phyloP scores from a whole-genome alignment of 2,329 filamentous ascomycete genomes.

The Phoma sp. region DNA sequence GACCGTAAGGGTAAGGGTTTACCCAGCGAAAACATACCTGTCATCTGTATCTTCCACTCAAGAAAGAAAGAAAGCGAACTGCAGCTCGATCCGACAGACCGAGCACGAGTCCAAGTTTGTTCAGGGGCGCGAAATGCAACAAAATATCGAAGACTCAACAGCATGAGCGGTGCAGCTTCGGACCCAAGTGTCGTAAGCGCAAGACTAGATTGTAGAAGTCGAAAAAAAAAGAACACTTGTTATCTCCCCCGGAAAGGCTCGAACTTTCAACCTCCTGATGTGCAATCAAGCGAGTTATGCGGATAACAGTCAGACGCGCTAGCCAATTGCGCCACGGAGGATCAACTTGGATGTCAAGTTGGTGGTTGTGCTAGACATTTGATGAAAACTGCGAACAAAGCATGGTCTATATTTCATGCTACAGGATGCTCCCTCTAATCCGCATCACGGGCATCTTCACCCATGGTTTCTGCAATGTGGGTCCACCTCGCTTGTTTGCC shows the following conservation, averaged over 20 bases:
- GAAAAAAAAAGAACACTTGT: constrained; percentile 14
- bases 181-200: neutral
- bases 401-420: neutral
- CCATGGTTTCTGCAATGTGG: too few relatives aligned
- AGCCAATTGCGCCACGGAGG: constrained; percentile 59
- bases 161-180: too few relatives aligned
- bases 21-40: too few relatives aligned
- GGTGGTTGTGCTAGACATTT: neutral
- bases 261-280: constrained; percentile 44
- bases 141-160: too few relatives aligned
- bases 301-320: constrained; percentile 66
- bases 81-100: too few relatives aligned
- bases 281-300: constrained; percentile 17
- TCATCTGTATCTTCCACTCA: too few relatives aligned
- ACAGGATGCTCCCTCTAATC: neutral
- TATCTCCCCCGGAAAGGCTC: constrained; percentile 41
- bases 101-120: too few relatives aligned
- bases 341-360: constrained; percentile 25
- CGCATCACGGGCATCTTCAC: too few relatives aligned
- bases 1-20: too few relatives aligned
- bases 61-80: too few relatives aligned
- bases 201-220: constrained; percentile 11
- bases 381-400: constrained; percentile 11
- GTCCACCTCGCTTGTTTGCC: too few relatives aligned
- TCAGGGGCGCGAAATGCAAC: too few relatives aligned